These are phyloP conservation scores for Dryas drummondii DNA, from an alignment of 306 rosid species.

Conservation along the genomic window DNA sequence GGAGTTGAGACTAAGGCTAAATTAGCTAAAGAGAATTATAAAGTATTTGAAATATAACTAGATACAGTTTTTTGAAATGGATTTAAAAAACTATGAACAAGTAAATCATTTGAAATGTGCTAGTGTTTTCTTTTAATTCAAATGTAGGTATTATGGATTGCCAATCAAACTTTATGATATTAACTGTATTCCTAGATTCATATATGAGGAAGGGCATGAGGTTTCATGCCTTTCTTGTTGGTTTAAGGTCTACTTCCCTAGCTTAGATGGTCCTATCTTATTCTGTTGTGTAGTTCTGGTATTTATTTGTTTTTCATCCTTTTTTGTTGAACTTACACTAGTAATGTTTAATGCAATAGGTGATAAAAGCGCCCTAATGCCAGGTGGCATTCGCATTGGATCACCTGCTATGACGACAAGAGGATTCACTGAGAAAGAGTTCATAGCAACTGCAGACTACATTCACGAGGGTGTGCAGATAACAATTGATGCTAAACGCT, in stretches of 20 bases:
- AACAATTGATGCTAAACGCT: constrained; percentile 58
- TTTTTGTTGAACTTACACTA: background rate
- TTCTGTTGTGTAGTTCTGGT: background rate
- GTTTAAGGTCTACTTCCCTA: background rate
- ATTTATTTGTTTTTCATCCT: no score
- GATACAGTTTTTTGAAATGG: no score
- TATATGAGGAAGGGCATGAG: no score
- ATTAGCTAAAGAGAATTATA: no score
- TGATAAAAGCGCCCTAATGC: constrained; percentile 82
- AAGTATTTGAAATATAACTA: no score
- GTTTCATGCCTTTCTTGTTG: background rate
- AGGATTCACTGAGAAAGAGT: constrained; percentile 73
- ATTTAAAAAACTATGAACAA: no score
- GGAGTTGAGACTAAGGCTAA: no score
- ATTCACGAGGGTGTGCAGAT: constrained; percentile 83
- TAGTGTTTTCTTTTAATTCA: no score
- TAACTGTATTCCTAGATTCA: no score
- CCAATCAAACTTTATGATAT: no score
- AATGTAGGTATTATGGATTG: no score
- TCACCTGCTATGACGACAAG: constrained; percentile 97
- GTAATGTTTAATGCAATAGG: constrained; percentile 42
- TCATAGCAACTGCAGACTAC: constrained; percentile 58
- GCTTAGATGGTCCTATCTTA: constrained; percentile 1
- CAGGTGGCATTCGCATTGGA: constrained; percentile 94
- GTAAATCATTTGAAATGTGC: no score